Base-by-base conservation (phyloP, 768 basidiomycete genomes). In the Serpula lacrymans region DNA sequence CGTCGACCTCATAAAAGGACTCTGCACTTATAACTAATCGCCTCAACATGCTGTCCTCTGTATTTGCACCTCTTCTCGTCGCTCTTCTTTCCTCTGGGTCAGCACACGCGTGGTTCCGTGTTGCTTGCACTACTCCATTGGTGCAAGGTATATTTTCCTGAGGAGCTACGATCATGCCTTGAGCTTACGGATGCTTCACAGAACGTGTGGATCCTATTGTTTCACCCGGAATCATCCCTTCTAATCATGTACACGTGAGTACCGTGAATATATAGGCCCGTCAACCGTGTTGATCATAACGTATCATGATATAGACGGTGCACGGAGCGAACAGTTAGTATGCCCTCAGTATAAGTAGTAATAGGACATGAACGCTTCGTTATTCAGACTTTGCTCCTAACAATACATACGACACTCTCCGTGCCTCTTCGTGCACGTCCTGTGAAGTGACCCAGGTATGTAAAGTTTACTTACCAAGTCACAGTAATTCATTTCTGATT, bases 241-340 rank as follows among this genome's bases (percentile, higher is more conserved):
- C 66, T 0, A 60, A 67, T 25, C 69, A 71, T 40, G 61, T 69
- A 30, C 69, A 71, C 42, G 68, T 70, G 31, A 30, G 67, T 54
- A 4, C 31, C 37, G n/a, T n/a, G n/a, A n/a, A n/a, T n/a, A n/a
- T n/a, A n/a, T n/a, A n/a, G n/a, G n/a, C n/a, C n/a, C n/a, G n/a
- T n/a, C n/a, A n/a, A n/a, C n/a, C n/a, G n/a, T n/a, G n/a, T n/a
- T n/a, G n/a, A n/a, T n/a, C n/a, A n/a, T n/a, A n/a, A n/a, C n/a
- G n/a, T n/a, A n/a, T n/a, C n/a, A n/a, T n/a, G n/a, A n/a, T 13
- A 18, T 18, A 37, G 27, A 67, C 68, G 17, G 49, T 70, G 14
- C 67, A 69, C 43, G 68, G 68, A 23, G 62, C 53, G 25, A 64
- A 57, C 42, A 63, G 68, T 70, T 47, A 40, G 58, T 43, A 4